These are phyloP conservation scores for Botrytis tulipae DNA, from an alignment of 2,329 filamentous ascomycete genomes.

Conservation along the genomic window DNA sequence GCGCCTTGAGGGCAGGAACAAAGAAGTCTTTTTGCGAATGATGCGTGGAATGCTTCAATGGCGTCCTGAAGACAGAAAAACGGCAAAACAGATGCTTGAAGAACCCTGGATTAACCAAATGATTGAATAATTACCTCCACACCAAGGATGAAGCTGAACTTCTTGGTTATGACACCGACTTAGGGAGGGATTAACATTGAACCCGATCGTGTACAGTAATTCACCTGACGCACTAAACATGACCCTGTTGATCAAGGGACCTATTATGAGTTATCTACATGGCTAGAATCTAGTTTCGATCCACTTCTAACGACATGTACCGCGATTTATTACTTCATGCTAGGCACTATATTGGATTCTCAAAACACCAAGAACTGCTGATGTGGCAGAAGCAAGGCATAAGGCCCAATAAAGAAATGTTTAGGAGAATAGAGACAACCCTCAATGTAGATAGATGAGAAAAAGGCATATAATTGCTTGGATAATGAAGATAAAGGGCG, in stretches of 20 bases:
- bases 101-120: conserved; percentile 36
- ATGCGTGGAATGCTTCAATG: conserved; percentile 39
- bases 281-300: neutral
- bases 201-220: neutral
- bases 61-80: conserved; percentile 38
- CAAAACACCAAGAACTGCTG: neutral
- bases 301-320: neutral
- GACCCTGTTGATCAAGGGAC: neutral
- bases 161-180: neutral
- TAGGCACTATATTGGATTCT: neutral
- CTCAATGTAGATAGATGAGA: neutral
- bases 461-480: neutral
- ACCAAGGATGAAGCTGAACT: neutral
- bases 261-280: neutral
- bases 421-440: neutral
- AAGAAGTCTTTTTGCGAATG: conserved; percentile 38
- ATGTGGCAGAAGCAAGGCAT: neutral
- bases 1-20: conserved; percentile 36
- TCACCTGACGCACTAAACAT: neutral
- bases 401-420: neutral
- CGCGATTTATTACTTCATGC: neutral
- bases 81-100: conserved; percentile 38
- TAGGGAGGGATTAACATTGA: neutral
- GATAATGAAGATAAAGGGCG: neutral
- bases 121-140: neutral